Percentiles rank a stretch among this genome's conserved stretches.
Evolutionary conservation across 2,329 filamentous ascomycete genomes (phyloP).

Genomic region (Epichloe glyceriae): DNA sequence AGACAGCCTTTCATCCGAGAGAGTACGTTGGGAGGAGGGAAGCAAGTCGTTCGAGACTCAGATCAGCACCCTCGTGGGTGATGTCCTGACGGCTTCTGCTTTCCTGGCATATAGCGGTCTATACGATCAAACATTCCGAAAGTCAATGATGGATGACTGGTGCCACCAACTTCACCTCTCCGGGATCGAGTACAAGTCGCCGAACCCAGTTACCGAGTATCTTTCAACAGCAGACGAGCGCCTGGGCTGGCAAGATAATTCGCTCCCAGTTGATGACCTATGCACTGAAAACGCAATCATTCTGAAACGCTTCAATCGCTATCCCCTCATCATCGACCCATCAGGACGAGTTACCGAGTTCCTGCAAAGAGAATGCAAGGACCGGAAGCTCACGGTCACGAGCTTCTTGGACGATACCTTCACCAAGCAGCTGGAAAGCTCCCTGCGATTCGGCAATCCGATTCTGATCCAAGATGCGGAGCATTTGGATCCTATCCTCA

Average conservation of each 20-base stretch:
- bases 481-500: constrained; percentile 90
- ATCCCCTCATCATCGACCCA: constrained; percentile 95
- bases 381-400: constrained; percentile 85
- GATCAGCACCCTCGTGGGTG: constrained; percentile 89
- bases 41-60: constrained; percentile 98
- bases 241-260: constrained; percentile 87
- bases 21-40: constrained; percentile 87
- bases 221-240: constrained; percentile 93
- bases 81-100: constrained; percentile 89
- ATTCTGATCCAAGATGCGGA: constrained; percentile 98
- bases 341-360: constrained; percentile 93
- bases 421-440: constrained; percentile 94
- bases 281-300: constrained; percentile 99
- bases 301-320: constrained; percentile 93
- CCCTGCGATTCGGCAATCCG: constrained; percentile 91
- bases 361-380: constrained; percentile 85
- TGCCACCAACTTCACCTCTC: constrained; percentile 83
- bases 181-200: constrained; percentile 84
- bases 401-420: constrained; percentile 98
- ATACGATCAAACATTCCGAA: constrained; percentile 96
- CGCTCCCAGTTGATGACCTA: constrained; percentile 85
- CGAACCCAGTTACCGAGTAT: constrained; percentile 92
- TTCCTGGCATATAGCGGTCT: constrained; percentile 95
- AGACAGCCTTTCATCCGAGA: constrained; percentile 88
- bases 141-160: constrained; percentile 97